These are phyloP conservation scores for Pseudoturritis turrita DNA, from an alignment of 345 rosid genomes.

Conservation along the genomic window DNA sequence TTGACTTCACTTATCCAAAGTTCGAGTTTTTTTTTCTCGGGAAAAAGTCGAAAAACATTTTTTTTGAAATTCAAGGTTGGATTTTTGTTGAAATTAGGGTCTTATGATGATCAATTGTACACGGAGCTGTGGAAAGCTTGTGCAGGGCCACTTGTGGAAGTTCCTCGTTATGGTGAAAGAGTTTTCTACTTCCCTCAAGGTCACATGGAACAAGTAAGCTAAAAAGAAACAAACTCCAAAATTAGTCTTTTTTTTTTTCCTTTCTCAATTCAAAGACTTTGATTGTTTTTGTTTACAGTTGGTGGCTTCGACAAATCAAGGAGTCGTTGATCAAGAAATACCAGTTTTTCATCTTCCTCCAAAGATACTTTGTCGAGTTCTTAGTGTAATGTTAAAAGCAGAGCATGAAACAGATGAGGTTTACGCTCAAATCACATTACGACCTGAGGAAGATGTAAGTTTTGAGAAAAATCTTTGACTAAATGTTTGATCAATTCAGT, in stretches of 20 bases:
- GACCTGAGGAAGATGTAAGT: constrained; percentile 67
- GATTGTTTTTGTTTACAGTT: constrained; percentile 36
- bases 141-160: constrained; percentile 72
- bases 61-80: not conserved
- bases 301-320: constrained; percentile 85
- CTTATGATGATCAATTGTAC: constrained; percentile 41
- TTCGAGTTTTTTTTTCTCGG: not conserved
- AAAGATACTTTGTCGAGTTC: constrained; percentile 81
- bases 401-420: constrained; percentile 89
- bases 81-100: constrained; percentile 12
- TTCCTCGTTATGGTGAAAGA: constrained; percentile 56
- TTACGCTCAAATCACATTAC: constrained; percentile 85
- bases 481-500: not conserved
- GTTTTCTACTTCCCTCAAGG: constrained; percentile 78
- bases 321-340: constrained; percentile 51
- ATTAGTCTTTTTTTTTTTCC: not conserved
- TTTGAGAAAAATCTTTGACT: not conserved
- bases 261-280: constrained; percentile 3
- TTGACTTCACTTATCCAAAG: not conserved
- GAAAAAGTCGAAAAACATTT: constrained; percentile 21
- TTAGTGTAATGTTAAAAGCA: constrained; percentile 62
- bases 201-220: constrained; percentile 67
- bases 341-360: constrained; percentile 71
- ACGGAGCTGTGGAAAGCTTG: constrained; percentile 75
- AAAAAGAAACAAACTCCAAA: not conserved